Evolutionary conservation across 306 rosid genomes (phyloP).

Genomic region (Vachellia pachyceras): DNA sequence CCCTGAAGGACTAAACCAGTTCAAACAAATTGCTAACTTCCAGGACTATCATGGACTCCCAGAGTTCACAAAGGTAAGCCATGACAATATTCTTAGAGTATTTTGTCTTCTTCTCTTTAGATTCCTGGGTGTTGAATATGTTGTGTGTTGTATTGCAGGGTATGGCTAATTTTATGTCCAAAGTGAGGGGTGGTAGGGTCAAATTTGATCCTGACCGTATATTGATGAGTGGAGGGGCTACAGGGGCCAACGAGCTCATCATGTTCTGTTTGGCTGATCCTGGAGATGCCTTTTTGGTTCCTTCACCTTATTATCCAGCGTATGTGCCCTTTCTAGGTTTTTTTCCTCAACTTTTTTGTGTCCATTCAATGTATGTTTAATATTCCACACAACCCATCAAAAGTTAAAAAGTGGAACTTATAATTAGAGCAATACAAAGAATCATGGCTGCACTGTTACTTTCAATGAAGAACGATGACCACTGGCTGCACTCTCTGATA

Average conservation of each 20-base stretch:
- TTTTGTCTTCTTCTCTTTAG: background rate
- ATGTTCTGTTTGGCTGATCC: conserved; percentile 90
- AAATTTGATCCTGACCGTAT: conserved; percentile 71
- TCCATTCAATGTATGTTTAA: conserved; percentile 42
- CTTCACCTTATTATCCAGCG: conserved; percentile 95
- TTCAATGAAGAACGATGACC: background rate
- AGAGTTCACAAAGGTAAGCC: conserved; percentile 68
- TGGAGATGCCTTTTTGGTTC: conserved; percentile 88
- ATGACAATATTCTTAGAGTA: background rate
- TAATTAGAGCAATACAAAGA: background rate
- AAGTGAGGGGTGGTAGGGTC: conserved; percentile 80
- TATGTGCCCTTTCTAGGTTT: conserved; percentile 41
- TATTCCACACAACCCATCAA: conserved; percentile 11
- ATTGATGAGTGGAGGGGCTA: conserved; percentile 94
- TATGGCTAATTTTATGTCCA: conserved; percentile 84
- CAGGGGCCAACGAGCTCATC: conserved; percentile 84
- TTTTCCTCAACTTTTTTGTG: conserved; percentile 12
- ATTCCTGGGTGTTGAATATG: background rate
- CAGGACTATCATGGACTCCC: conserved; percentile 91
- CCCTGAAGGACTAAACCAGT: conserved; percentile 64
- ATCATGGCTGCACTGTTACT: background rate
- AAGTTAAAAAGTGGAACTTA: background rate
- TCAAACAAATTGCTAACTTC: conserved; percentile 69
- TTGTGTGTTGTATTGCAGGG: conserved; percentile 49
- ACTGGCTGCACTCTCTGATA: background rate